These are phyloP conservation scores for Monosporozyma aerobia DNA, from an alignment of 805 yeast genomes.

Conservation along the genomic window DNA sequence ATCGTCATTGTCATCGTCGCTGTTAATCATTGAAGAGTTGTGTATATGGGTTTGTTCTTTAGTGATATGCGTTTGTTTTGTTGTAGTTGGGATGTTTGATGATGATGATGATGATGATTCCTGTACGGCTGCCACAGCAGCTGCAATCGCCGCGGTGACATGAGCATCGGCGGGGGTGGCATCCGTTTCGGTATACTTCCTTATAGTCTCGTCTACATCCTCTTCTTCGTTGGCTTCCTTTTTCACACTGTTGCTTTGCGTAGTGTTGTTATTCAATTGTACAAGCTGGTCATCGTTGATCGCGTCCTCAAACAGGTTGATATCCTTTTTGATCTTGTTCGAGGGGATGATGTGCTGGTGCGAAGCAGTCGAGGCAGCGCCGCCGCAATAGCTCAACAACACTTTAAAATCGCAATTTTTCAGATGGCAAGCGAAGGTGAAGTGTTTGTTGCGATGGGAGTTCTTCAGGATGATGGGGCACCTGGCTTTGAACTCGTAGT, in stretches of 20 bases:
- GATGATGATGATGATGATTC: slow-evolving; percentile 5
- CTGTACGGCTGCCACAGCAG: slow-evolving; percentile 29
- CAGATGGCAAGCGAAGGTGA: slow-evolving; percentile 30
- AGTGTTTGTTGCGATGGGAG: slow-evolving; percentile 29
- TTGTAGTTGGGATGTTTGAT: too few relatives aligned
- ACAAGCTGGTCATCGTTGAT: background rate
- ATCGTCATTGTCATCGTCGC: background rate
- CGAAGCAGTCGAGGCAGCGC: background rate
- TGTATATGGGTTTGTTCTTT: background rate
- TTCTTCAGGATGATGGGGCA: slow-evolving; percentile 30
- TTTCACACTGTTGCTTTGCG: background rate
- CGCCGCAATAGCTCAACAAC: slow-evolving; percentile 25
- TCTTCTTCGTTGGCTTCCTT: slow-evolving; percentile 3
- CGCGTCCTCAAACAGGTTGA: background rate
- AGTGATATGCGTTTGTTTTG: background rate
- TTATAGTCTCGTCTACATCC: slow-evolving; percentile 3
- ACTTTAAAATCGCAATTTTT: slow-evolving; percentile 29
- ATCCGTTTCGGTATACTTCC: slow-evolving; percentile 3
- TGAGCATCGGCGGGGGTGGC: slow-evolving; percentile 19
- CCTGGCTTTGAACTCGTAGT: slow-evolving; percentile 30
- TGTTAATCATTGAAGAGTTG: background rate
- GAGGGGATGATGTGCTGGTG: background rate
- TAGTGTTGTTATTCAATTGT: background rate
- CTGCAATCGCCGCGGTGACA: slow-evolving; percentile 29
- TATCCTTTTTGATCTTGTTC: background rate